Evolutionary conservation across 78 protist genomes (phyloP), one percentile per base, ranked within the genome.

Genomic region (Isochrysis galbana): DNA sequence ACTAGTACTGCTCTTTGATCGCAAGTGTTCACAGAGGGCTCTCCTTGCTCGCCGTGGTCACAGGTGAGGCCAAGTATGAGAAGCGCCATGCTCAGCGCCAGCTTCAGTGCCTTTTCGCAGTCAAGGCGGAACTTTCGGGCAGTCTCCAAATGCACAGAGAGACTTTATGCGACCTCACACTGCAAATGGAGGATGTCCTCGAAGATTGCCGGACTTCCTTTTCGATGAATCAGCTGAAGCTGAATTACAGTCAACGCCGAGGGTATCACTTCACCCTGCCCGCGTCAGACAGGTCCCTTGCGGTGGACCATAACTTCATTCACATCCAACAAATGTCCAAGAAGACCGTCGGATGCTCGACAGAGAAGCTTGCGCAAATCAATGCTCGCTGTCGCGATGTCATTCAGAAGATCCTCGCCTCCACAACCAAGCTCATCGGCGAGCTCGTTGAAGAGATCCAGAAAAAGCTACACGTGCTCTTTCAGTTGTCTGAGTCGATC

Each of bases 401-500:
- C 25, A 45, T 61, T 23, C 51, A 51, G 41, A n/a, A 93, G 87
- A 90, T 93, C 34, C 77, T 90, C 17, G 7, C 48, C 42, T 0
- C 54, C 34, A 67, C 94, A 17, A 34, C 25, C 29, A 19, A 51
- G 61, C 29, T 51, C 61, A 51, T 51, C 61, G 61, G 61, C 61
- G 61, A 14, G 61, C 61, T 51, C 61, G 14, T 51, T 14, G 61
- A 51, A 14, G 61, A 51, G 61, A 7, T 51, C 29, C 61, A 51
- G 14, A 51, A 51, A 14, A 51, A 51, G 25, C 67, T 94, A 39
- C 41, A 67, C 21, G 17, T 29, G 1, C 89, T 94, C 22, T 87
- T 72, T 87, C 32, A 17, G 2, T 42, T 84, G 42, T 0, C 36
- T 77, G 95, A 94, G 42, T 4, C 51, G 1, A 10, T 94, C 69